Evolutionary conservation across 345 rosid species (phyloP).

Genomic region (Pugionium dolabratum): DNA sequence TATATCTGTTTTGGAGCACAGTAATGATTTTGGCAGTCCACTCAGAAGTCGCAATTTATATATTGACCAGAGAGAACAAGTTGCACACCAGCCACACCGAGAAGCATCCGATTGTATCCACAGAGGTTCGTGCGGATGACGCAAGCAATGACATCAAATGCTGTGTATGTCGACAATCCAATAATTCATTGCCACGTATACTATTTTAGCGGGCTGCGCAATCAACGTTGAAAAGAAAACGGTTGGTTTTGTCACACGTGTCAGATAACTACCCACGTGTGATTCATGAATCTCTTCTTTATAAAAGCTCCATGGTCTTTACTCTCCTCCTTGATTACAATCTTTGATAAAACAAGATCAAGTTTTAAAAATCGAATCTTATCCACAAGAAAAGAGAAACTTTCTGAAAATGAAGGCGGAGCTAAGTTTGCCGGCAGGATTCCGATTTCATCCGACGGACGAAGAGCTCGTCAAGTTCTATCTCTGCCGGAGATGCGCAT

Average conservation of each 20-base stretch:
- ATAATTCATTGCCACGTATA: background rate
- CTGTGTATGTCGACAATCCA: constrained; percentile 17
- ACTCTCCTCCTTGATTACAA: constrained; percentile 29
- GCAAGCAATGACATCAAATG: constrained; percentile 43
- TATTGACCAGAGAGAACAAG: background rate
- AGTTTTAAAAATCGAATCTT: background rate
- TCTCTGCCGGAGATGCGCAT: constrained; percentile 65
- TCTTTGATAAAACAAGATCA: constrained; percentile 11
- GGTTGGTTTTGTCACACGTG: constrained; percentile 33
- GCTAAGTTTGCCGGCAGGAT: constrained; percentile 76
- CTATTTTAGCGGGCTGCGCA: constrained; percentile 15
- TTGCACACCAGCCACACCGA: constrained; percentile 19
- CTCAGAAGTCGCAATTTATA: background rate
- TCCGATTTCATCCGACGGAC: constrained; percentile 96
- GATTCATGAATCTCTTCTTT: constrained; percentile 25
- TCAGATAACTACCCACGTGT: constrained; percentile 19
- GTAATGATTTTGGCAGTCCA: background rate
- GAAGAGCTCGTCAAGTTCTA: constrained; percentile 84
- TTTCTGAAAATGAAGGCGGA: constrained; percentile 46
- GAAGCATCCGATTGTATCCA: constrained; percentile 10
- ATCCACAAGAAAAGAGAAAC: background rate
- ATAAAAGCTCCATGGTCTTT: constrained; percentile 25
- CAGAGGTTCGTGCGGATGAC: constrained; percentile 32
- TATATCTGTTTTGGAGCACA: background rate
- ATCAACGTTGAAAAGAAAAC: constrained; percentile 38